These are phyloP conservation scores for Aethionema arabicum DNA, from an alignment of 345 rosid species.

Conservation along the genomic window DNA sequence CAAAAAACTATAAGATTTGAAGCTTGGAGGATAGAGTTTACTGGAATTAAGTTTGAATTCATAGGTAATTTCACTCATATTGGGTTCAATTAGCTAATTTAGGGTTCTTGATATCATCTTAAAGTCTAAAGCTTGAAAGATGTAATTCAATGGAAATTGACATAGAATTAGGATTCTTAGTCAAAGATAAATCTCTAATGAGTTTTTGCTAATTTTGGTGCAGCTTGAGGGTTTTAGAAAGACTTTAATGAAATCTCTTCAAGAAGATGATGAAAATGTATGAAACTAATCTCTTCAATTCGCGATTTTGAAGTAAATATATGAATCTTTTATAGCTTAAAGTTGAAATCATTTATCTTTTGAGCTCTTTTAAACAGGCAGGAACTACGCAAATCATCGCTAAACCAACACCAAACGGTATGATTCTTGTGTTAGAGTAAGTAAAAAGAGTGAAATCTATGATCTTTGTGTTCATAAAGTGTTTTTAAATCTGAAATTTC, in stretches of 20 bases:
- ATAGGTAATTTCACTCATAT: too few species aligned
- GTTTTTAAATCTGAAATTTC: conserved; percentile 9
- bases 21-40: too few species aligned
- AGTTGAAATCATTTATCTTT: not conserved
- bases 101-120: not conserved
- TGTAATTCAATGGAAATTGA: not conserved
- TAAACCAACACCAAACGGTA: conserved; percentile 68
- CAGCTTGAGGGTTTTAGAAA: conserved; percentile 89
- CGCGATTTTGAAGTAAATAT: not conserved
- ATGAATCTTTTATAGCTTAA: not conserved
- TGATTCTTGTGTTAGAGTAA: not conserved
- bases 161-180: not conserved
- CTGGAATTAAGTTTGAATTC: too few species aligned
- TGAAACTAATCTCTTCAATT: not conserved
- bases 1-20: too few species aligned
- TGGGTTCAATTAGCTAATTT: too few species aligned
- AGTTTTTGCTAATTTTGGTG: conserved; percentile 13
- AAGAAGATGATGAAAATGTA: conserved; percentile 72
- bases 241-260: conserved; percentile 91
- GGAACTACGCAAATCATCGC: conserved; percentile 62
- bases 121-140: conserved; percentile 5
- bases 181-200: too few species aligned
- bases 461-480: not conserved
- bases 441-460: not conserved
- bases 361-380: conserved; percentile 38